A percentile compares a stretch with the other conserved stretches of the same genome.
Conservation (phyloP, 768 basidiomycete genomes). For the Lentinula sp. region DNA sequence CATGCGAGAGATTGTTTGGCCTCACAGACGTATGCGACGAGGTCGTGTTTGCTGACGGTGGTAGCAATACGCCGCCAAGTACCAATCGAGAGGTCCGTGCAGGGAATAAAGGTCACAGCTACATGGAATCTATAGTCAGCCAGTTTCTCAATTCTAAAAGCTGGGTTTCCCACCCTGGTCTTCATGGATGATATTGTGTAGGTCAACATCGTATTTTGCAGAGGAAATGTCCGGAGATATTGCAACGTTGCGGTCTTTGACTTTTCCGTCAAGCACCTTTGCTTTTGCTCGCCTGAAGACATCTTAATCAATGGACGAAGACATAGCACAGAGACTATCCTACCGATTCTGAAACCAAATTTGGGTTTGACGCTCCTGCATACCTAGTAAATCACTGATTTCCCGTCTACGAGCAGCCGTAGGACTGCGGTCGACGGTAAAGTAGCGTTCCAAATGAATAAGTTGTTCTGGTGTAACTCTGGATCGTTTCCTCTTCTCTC, state of each 20-base stretch:
- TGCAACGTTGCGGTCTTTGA: constrained; percentile 25
- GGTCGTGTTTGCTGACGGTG: constrained; percentile 47
- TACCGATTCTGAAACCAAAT: constrained; percentile 89
- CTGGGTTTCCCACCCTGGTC: constrained; percentile 56
- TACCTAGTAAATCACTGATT: constrained; percentile 67
- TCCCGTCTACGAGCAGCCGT: constrained; percentile 66
- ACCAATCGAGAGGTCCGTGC: constrained; percentile 68
- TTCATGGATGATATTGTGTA: constrained; percentile 67
- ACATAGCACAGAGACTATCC: too few species aligned
- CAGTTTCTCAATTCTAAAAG: background rate
- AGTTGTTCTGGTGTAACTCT: constrained; percentile 79
- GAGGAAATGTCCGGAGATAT: constrained; percentile 43
- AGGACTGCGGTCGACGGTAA: constrained; percentile 64
- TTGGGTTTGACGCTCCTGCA: constrained; percentile 85
- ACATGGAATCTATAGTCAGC: constrained; percentile 4
- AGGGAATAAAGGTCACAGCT: constrained; percentile 76
- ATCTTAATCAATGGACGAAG: background rate
- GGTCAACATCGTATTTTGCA: constrained; percentile 48
- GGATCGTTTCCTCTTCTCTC: constrained; percentile 67
- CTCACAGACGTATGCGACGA: constrained; percentile 74
- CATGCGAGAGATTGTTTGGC: constrained; percentile 61
- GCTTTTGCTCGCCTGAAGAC: constrained; percentile 69
- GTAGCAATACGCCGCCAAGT: constrained; percentile 72
- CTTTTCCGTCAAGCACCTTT: constrained; percentile 60
- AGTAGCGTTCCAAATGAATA: constrained; percentile 66